Evolutionary conservation across 768 basidiomycete species (phyloP), one percentile per base, ranked within the genome.

Genomic region (Clathrus columnatus): DNA sequence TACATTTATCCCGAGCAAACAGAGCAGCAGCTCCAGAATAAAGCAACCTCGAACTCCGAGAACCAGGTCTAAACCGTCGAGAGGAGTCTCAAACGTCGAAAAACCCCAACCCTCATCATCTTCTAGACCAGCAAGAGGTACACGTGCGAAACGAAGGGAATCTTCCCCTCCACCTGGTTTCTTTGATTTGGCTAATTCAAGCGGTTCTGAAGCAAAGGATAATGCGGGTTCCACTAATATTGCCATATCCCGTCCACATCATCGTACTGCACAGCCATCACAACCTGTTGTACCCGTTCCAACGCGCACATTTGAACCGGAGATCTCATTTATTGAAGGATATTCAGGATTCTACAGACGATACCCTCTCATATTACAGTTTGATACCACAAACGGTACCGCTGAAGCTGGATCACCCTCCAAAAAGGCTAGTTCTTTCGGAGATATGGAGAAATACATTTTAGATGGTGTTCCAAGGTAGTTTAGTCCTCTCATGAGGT

Each of bases 321-420:
- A 23, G 7, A 5, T 55, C 18, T 20, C 54, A 17, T 23, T 48
- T 20, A 55, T 55, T 30, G 24, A 30, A 14, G 54, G 54, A 5
- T 55, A 55, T 48, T 48, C 45, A 20, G 46, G 54, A 7, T 55
- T 55, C 32, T 55, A 55, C 21, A 26, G 54, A 23, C 20, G 54
- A 30, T 55, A 47, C 28, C 54, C 54, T 5, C 45, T 55, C 23
- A 55, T 55, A 23, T 23, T 42, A 23, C 54, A 55, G 26, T 55
- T 55, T 30, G 45, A 55, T 2, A 28, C 36, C 4, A 36, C 14
- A 11, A n/a, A n/a, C n/a, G 10, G 36, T 11, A n/a, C 36, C 11
- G 36, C 36, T 14, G 36, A 36, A 36, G 4, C 36, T 36, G 36
- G 36, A 36, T 36, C 36, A 14, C 36, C 36, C n/a, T 36, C 36